A percentile compares a stretch with the other conserved stretches of the same genome.
Conservation (phyloP, 306 rosid species). For the Cercis canadensis region DNA sequence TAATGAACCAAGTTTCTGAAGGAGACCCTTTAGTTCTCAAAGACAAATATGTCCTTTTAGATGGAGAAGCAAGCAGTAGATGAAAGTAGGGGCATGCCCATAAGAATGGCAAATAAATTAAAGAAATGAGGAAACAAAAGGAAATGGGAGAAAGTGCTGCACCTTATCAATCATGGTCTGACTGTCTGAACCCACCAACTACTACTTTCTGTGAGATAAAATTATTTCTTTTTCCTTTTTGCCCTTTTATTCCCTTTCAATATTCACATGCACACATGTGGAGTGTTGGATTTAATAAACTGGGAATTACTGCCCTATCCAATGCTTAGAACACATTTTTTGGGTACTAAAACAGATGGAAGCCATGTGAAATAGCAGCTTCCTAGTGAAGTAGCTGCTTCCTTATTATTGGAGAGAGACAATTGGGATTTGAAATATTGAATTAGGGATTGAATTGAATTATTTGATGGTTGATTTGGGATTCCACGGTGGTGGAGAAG, state of each 20-base stretch:
- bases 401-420: slow-evolving; percentile 56
- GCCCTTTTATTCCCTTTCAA: slow-evolving; percentile 36
- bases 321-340: slow-evolving; percentile 34
- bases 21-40: neutral
- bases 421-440: slow-evolving; percentile 33
- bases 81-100: slow-evolving; percentile 36
- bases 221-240: neutral
- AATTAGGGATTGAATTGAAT: slow-evolving; percentile 20
- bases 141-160: slow-evolving; percentile 60
- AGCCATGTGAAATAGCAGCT: slow-evolving; percentile 82
- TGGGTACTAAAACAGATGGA: slow-evolving; percentile 46
- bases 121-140: slow-evolving; percentile 41
- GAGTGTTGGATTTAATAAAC: slow-evolving; percentile 38
- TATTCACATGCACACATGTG: slow-evolving; percentile 84
- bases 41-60: slow-evolving; percentile 26
- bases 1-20: slow-evolving; percentile 35
- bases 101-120: slow-evolving; percentile 34
- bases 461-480: slow-evolving; percentile 28
- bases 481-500: neutral
- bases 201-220: slow-evolving; percentile 45
- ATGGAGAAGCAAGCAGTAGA: slow-evolving; percentile 22
- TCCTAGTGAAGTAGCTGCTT: slow-evolving; percentile 55
- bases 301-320: slow-evolving; percentile 28
- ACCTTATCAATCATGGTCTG: slow-evolving; percentile 57
- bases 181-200: slow-evolving; percentile 67